Base-by-base conservation (phyloP, 768 basidiomycete genomes). In the Russula ochroleuca region DNA sequence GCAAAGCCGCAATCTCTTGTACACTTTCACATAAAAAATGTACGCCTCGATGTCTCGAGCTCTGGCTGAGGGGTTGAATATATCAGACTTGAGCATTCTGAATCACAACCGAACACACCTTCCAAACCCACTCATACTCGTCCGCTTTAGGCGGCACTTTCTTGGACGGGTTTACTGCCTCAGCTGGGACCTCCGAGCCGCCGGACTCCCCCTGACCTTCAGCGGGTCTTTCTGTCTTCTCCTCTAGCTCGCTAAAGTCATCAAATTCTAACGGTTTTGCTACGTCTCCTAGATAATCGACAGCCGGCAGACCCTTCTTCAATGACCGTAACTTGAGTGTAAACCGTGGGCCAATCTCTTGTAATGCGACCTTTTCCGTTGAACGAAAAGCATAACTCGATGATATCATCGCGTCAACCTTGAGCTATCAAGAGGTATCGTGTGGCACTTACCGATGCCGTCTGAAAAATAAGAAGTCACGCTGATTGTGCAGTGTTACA, bases 311-410 rank as follows among this genome's bases (percentile, higher is more conserved):
- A 11, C 93, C 94, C 69, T 90, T 94, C 72, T 88, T 86, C 62
- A 99, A 75, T 80, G 88, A 97, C 43, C 88, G 81, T 61, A 99
- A 78, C 75, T 98, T 98, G 13, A 98, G 80, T 0, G 97, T 98
- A 72, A 99, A 97, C 37, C 96, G 85, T 8, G 97, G 97, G 2
- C 97, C 97, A 67, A 99, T 99, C 75, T 99, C 97, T 73, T 99
- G 97, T 35, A 99, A 76, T 8, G 89, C 85, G 10, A 96, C 94
- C 72, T 90, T 94, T 68, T 95, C 94, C 3, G 89, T 80, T 1
- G 92, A 94, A 54, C 90, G 85, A 76, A 95, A 98, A 45, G 93
- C 94, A 74, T 94, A 96, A 70, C 92, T 95, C 65, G 38, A 66
- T 53, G 31, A 33, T 17, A 55, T 7, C 15, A 40, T 62, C 15